phyloP scores from a whole-genome alignment of 2,329 filamentous ascomycete species.

The Endoconidiophora polonica region DNA sequence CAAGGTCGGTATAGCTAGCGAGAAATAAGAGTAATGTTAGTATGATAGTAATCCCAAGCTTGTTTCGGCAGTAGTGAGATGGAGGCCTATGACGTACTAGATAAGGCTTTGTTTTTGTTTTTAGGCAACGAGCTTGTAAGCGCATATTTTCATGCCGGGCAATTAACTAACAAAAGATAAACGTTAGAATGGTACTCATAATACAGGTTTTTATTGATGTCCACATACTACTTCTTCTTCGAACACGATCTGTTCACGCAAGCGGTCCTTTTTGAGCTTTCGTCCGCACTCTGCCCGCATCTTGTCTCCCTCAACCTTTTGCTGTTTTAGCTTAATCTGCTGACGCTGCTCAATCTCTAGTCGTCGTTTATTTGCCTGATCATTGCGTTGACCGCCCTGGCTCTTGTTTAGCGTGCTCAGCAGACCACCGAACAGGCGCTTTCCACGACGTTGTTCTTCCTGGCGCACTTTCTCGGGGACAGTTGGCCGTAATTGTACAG shows the following conservation, averaged over 20 bases:
- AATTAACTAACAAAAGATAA: slow-evolving; percentile 42
- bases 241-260: slow-evolving; percentile 54
- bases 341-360: slow-evolving; percentile 71
- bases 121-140: slow-evolving; percentile 53
- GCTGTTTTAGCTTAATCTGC: slow-evolving; percentile 56
- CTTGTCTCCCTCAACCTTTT: slow-evolving; percentile 54
- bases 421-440: slow-evolving; percentile 70
- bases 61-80: background rate
- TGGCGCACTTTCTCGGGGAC: slow-evolving; percentile 18
- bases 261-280: slow-evolving; percentile 42
- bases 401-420: slow-evolving; percentile 51
- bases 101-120: slow-evolving; percentile 52
- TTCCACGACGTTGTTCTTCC: slow-evolving; percentile 72
- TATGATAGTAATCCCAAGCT: background rate
- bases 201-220: background rate
- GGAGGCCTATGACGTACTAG: slow-evolving; percentile 40
- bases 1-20: slow-evolving; percentile 71
- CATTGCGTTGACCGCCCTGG: slow-evolving; percentile 25
- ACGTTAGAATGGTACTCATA: background rate
- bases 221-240: slow-evolving; percentile 58
- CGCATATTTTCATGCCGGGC: slow-evolving; percentile 57
- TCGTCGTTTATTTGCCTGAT: slow-evolving; percentile 34
- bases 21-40: slow-evolving; percentile 1
- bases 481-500: background rate
- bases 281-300: slow-evolving; percentile 48